Base-by-base conservation (phyloP, 768 basidiomycete genomes). In the Mycena olivaceomarginata region DNA sequence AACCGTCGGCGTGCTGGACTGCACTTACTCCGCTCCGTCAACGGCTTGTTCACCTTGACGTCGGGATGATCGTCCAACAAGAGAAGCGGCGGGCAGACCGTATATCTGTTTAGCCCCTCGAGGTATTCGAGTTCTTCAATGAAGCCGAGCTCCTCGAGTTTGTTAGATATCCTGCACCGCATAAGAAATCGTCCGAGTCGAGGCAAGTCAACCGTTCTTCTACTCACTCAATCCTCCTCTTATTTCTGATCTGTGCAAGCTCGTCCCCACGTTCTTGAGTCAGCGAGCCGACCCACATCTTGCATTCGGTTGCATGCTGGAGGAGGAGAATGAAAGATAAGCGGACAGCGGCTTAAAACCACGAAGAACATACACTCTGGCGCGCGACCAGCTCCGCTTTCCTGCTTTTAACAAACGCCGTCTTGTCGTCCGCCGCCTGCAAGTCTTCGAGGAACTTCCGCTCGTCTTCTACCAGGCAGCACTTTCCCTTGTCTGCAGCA, bases 381-480 rank as follows among this genome's bases (percentile, higher is more conserved):
- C 79, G 79, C 67, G 40, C 72, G 67, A 67, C 78, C 4, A 76
- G 62, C 25, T 63, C 75, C 20, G 53, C 40, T 66, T 76, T 70
- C 18, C 66, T 79, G 20, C 62, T 69, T 59, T 80, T 77, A 43
- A 82, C 79, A 45, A 80, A 81, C 15, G 40, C 74, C 5, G 67
- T 39, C 39, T 20, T 65, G 57, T 81, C 76, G 11, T 66, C 39
- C 22, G 66, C 65, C 12, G 67, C 43, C 3, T 67, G 46, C 22
- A 83, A 56, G 2, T 81, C 75, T 63, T 79, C 67, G 25, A 81
- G 25, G 65, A 86, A 83, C 2, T 57, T 62, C 16, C 82, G 70
- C 72, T 76, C 79, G 11, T 78, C 78, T 18, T 56, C 67, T 16
- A 74, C 70, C 4, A 81, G 73, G 62, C 83, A 84, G 8, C 51